These are phyloP conservation scores for Rubia peregrina DNA, from an alignment of 305 asterid genomes.

Conservation along the genomic window DNA sequence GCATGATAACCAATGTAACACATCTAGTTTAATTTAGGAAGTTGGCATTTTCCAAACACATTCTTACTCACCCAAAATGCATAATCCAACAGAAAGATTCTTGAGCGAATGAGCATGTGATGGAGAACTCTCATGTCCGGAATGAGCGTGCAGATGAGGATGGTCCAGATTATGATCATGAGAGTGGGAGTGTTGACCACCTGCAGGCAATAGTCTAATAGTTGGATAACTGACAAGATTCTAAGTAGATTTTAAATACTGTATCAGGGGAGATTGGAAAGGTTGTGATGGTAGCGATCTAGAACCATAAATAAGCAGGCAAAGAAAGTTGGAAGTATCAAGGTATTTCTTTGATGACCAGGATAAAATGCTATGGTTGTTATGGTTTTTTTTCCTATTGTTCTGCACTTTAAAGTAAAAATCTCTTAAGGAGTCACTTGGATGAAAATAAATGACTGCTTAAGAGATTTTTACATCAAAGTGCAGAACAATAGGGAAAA, in stretches of 20 bases:
- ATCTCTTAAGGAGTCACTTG: not conserved
- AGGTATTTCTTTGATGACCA: not conserved
- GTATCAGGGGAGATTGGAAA: too few species aligned
- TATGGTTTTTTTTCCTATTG: too few species aligned
- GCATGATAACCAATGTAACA: not conserved
- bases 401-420: too few species aligned
- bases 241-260: not conserved
- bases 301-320: not conserved
- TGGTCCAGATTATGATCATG: constrained; percentile 56
- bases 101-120: constrained; percentile 82
- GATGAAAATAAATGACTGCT: not conserved
- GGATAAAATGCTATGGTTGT: not conserved
- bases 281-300: not conserved
- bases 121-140: constrained; percentile 24
- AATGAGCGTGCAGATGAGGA: constrained; percentile 43
- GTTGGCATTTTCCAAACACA: constrained; percentile 2
- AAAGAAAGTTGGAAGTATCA: not conserved
- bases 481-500: not conserved
- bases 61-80: constrained; percentile 67
- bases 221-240: not conserved
- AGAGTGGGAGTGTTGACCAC: constrained; percentile 80
- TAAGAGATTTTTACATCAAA: not conserved
- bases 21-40: not conserved
- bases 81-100: constrained; percentile 87
- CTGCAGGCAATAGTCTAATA: constrained; percentile 28